phyloP scores from a whole-genome alignment of 2,329 filamentous ascomycete genomes.

The Paracoccidioides brasiliensis region DNA sequence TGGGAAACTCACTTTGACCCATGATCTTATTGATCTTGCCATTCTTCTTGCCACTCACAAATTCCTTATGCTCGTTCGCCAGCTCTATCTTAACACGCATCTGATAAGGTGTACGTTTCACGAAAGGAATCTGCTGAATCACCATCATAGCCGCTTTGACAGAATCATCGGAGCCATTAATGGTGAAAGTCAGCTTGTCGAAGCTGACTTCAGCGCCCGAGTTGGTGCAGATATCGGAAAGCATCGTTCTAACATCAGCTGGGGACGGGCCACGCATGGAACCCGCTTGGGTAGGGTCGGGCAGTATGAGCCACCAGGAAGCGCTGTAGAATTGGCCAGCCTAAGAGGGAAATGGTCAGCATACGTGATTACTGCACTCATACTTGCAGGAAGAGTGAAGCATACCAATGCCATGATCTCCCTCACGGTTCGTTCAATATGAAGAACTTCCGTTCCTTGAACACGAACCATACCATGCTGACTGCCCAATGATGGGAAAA shows the following conservation, averaged over 20 bases:
- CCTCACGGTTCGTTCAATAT: conserved; percentile 86
- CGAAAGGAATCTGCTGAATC: conserved; percentile 81
- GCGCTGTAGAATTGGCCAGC: conserved; percentile 96
- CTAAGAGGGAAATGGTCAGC: conserved; percentile 29
- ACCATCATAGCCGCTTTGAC: conserved; percentile 93
- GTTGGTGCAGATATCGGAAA: conserved; percentile 90
- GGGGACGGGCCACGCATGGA: conserved; percentile 46
- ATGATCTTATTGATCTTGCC: conserved; percentile 99
- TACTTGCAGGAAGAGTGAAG: conserved; percentile 8
- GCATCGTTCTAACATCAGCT: conserved; percentile 71
- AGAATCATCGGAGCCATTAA: conserved; percentile 90
- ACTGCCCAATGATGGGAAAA: conserved; percentile 78
- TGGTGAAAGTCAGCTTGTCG: conserved; percentile 83
- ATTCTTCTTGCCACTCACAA: conserved; percentile 98
- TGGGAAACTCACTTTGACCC: conserved; percentile 68
- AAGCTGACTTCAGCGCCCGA: conserved; percentile 91
- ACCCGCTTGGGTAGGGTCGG: conserved; percentile 48
- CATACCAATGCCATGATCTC: conserved; percentile 88
- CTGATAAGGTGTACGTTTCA: conserved; percentile 74
- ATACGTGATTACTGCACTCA: neutral
- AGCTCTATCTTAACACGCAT: conserved; percentile 97
- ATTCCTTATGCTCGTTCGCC: conserved; percentile 98
- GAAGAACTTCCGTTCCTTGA: conserved; percentile 82
- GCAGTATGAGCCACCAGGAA: conserved; percentile 83
- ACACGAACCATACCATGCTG: conserved; percentile 76